phyloP scores from a whole-genome alignment of 345 rosid species.

The Litchi chinensis region DNA sequence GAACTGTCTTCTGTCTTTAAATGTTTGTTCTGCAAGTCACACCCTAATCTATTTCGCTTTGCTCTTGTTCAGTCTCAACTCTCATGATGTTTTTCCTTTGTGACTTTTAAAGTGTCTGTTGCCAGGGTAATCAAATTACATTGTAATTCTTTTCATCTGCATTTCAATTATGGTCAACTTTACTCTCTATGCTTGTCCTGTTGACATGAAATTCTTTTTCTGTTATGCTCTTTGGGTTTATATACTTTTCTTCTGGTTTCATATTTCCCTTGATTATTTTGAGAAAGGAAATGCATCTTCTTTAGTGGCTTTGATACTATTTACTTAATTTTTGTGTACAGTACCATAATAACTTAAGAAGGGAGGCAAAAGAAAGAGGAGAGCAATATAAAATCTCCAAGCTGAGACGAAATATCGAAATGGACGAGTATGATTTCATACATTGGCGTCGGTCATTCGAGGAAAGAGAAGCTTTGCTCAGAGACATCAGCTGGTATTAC shows the following conservation, averaged over 20 bases:
- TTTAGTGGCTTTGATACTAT: background rate
- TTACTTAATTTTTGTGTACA: constrained; percentile 31
- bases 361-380: constrained; percentile 75
- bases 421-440: constrained; percentile 87
- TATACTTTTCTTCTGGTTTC: background rate
- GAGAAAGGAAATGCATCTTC: constrained; percentile 1
- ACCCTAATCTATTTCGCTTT: background rate
- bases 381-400: constrained; percentile 68
- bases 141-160: background rate
- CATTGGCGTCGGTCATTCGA: constrained; percentile 92
- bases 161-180: background rate
- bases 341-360: constrained; percentile 69
- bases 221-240: background rate
- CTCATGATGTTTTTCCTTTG: background rate
- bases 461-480: constrained; percentile 92
- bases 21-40: background rate
- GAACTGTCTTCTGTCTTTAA: background rate
- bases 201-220: background rate
- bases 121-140: background rate
- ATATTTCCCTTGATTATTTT: background rate
- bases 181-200: background rate
- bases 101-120: background rate
- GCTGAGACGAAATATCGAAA: constrained; percentile 77
- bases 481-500: constrained; percentile 91
- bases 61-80: background rate